Base-by-base conservation (phyloP, 1,139 yeast species). In the Waltiozyma solani region DNA sequence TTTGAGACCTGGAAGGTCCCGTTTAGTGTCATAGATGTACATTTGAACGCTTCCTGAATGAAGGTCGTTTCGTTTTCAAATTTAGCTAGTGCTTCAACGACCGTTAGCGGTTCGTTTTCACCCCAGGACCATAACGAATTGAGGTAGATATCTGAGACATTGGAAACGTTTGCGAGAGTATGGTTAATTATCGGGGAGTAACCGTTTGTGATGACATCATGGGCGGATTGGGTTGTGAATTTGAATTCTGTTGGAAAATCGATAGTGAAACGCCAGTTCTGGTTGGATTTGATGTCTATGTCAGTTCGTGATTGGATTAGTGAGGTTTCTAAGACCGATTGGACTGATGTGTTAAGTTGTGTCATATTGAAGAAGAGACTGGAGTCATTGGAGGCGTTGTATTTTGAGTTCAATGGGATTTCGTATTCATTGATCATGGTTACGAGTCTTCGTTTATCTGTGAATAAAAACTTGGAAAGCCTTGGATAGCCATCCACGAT, bases 121-220 rank as follows among this genome's bases (percentile, higher is more conserved):
- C 67, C 70, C 94, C 94, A 84, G 5, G 85, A 69, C 95, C 95
- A 86, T 26, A 76, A 59, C 0, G 73, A 61, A 13, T 55, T 41
- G 22, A 61, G 57, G 14, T 70, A 45, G 19, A 62, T 44, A 0
- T 45, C 26, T 0, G 60, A 43, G 1, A 70, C 49, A 5, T 55
- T 52, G 2, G 54, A 34, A 1, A 58, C 44, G 9, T 55, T 50
- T 2, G 47, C 42, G n/a, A 67, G 49, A 1, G 62, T 40, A 8
- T 69, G 59, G 44, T 67, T 71, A 19, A 84, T 55, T 1, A 84
- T 64, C 0, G 91, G 83, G 0, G 79, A 64, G 39, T 62, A 68
- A 0, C 94, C 94, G 51, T 80, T 70, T 19, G 58, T 47, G 1
- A 78, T 54, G 34, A 64, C 64, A 2, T 59, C 49, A 23, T 53